Conservation (phyloP, 371 early-diverging fungal genomes). For the Mucor circinelloides region DNA sequence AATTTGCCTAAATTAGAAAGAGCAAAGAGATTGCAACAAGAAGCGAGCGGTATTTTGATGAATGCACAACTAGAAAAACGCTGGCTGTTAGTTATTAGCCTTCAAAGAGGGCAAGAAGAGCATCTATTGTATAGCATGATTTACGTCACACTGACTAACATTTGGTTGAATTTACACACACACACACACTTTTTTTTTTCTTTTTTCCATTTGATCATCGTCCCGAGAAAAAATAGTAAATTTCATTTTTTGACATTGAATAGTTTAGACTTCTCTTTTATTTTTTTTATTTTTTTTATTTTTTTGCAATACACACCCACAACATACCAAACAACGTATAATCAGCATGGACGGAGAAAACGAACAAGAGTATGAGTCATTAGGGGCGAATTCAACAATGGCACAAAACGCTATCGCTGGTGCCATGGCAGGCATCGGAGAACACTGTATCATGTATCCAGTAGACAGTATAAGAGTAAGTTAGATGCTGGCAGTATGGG, state of each 20-base stretch:
- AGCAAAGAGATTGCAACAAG: too few species aligned
- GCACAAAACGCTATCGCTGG: slow-evolving; percentile 88
- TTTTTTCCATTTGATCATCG: not conserved
- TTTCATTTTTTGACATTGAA: not conserved
- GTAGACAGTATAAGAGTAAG: slow-evolving; percentile 91
- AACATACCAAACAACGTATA: not conserved
- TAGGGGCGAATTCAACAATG: slow-evolving; percentile 79
- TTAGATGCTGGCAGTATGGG: not conserved
- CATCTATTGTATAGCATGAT: not conserved
- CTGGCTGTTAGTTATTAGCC: not conserved
- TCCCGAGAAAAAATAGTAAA: not conserved
- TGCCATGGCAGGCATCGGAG: slow-evolving; percentile 95
- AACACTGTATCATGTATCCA: slow-evolving; percentile 95
- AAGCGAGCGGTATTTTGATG: too few species aligned
- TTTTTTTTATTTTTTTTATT: not conserved
- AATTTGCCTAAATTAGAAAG: too few species aligned
- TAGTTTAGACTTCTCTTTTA: not conserved
- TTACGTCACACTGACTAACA: not conserved
- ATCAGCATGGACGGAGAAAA: not conserved
- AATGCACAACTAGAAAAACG: too few species aligned
- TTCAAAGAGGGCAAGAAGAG: not conserved
- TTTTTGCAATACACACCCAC: not conserved
- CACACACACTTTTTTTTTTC: not conserved
- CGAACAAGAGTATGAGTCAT: slow-evolving; percentile 87
- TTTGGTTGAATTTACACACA: not conserved